phyloP scores from a whole-genome alignment of 2,329 filamentous ascomycete genomes.

The Diaporthe nobilis region DNA sequence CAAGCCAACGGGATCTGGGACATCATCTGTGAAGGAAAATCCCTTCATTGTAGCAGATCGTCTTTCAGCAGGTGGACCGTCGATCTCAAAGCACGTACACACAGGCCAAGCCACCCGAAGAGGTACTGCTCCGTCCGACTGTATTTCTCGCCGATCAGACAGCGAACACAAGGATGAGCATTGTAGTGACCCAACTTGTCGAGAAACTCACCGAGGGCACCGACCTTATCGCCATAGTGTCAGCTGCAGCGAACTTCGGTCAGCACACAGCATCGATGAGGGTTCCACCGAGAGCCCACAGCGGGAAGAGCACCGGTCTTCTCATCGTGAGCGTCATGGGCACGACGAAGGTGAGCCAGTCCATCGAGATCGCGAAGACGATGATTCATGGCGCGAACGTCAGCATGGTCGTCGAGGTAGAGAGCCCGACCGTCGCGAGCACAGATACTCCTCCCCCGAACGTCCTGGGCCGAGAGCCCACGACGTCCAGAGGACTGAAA shows the following conservation, averaged over 20 bases:
- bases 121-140: slow-evolving; percentile 31
- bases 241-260: slow-evolving; percentile 40
- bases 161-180: slow-evolving; percentile 34
- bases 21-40: slow-evolving; percentile 42
- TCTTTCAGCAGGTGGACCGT: slow-evolving; percentile 19
- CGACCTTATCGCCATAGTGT: slow-evolving; percentile 44
- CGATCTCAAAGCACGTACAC: slow-evolving; percentile 1
- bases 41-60: slow-evolving; percentile 47
- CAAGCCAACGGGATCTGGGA: slow-evolving; percentile 8
- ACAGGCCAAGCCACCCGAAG: slow-evolving; percentile 6
- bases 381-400: background rate
- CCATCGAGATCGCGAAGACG: background rate
- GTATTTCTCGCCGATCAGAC: slow-evolving; percentile 37
- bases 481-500: slow-evolving; percentile 3
- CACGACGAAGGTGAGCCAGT: background rate
- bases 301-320: slow-evolving; percentile 18
- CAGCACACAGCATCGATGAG: slow-evolving; percentile 17
- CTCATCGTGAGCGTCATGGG: background rate
- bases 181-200: slow-evolving; percentile 43
- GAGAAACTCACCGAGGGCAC: slow-evolving; percentile 44
- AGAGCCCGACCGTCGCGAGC: background rate
- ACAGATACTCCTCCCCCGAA: background rate
- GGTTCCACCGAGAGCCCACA: slow-evolving; percentile 36
- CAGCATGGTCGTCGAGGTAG: background rate
- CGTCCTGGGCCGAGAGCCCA: background rate